phyloP scores from a whole-genome alignment of 2,329 filamentous ascomycete genomes.

The Exophiala sp. region DNA sequence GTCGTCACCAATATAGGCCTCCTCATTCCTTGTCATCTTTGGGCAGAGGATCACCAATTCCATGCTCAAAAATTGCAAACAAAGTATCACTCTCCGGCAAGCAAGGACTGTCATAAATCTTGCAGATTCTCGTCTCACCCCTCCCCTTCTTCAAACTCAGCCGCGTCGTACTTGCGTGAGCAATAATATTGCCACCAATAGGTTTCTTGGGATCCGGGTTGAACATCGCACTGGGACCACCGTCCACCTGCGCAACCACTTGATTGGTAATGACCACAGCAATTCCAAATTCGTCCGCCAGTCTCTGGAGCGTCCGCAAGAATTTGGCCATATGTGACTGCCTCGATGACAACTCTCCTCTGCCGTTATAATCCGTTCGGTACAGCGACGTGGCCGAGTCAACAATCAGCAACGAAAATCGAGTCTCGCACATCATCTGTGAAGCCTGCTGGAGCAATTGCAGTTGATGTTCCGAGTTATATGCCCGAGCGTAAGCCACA shows the following conservation, averaged over 20 bases:
- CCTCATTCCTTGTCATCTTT: slow-evolving; percentile 88
- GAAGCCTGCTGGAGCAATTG: slow-evolving; percentile 92
- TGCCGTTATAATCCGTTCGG: slow-evolving; percentile 93
- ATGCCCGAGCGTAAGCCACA: slow-evolving; percentile 93
- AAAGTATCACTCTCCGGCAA: slow-evolving; percentile 93
- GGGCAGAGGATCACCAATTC: slow-evolving; percentile 90
- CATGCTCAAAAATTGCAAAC: slow-evolving; percentile 96
- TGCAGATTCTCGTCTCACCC: slow-evolving; percentile 93
- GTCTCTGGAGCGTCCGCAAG: slow-evolving; percentile 46
- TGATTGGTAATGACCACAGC: slow-evolving; percentile 99
- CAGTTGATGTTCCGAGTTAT: slow-evolving; percentile 97
- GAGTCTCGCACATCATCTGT: slow-evolving; percentile 98
- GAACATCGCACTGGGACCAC: slow-evolving; percentile 95
- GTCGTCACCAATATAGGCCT: slow-evolving; percentile 95
- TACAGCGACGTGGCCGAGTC: slow-evolving; percentile 95
- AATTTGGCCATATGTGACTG: slow-evolving; percentile 59
- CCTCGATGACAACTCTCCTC: slow-evolving; percentile 89
- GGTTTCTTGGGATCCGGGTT: slow-evolving; percentile 99
- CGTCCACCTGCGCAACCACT: slow-evolving; percentile 96
- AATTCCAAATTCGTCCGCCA: slow-evolving; percentile 79
- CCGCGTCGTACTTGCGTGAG: slow-evolving; percentile 91
- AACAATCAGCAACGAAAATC: slow-evolving; percentile 92
- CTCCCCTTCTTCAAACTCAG: slow-evolving; percentile 94
- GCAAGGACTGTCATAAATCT: slow-evolving; percentile 98
- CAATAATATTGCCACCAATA: slow-evolving; percentile 98